These are phyloP conservation scores for Populus davidiana DNA, from an alignment of 345 rosid species.

Conservation along the genomic window DNA sequence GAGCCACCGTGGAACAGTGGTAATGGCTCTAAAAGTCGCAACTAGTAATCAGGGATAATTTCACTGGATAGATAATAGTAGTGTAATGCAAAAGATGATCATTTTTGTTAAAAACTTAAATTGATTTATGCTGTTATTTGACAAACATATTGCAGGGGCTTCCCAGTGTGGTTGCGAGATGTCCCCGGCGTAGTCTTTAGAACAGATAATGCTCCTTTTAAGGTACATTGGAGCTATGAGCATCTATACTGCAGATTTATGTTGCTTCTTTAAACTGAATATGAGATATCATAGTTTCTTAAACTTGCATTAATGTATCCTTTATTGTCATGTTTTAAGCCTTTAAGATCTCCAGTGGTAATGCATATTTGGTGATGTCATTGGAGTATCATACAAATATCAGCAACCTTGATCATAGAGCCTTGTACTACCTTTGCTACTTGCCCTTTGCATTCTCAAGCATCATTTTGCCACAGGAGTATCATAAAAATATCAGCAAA, in stretches of 20 bases:
- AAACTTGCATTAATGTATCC: background rate
- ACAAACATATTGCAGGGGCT: conserved; percentile 59
- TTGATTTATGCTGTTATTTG: background rate
- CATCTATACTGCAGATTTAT: conserved; percentile 2
- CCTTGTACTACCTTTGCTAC: background rate
- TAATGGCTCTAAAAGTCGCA: too few relatives aligned
- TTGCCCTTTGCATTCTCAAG: background rate
- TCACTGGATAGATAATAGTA: background rate
- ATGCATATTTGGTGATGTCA: background rate
- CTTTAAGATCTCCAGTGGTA: background rate
- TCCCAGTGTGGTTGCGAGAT: conserved; percentile 92
- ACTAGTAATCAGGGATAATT: too few relatives aligned
- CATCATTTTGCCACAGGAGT: too few relatives aligned
- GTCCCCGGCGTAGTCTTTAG: conserved; percentile 85
- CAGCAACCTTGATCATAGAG: background rate
- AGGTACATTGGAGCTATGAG: conserved; percentile 41
- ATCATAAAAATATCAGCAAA: too few relatives aligned
- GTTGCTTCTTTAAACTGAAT: background rate
- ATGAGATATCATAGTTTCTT: background rate
- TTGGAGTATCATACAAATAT: too few relatives aligned
- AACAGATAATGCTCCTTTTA: conserved; percentile 87
- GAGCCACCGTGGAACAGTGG: too few relatives aligned
- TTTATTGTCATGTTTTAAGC: background rate
- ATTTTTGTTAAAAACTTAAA: too few relatives aligned
- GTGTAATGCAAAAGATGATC: background rate